Evolutionary conservation across 306 rosid genomes (phyloP), one percentile per base, ranked within the genome.

Genomic region (Cicer yamashitae): DNA sequence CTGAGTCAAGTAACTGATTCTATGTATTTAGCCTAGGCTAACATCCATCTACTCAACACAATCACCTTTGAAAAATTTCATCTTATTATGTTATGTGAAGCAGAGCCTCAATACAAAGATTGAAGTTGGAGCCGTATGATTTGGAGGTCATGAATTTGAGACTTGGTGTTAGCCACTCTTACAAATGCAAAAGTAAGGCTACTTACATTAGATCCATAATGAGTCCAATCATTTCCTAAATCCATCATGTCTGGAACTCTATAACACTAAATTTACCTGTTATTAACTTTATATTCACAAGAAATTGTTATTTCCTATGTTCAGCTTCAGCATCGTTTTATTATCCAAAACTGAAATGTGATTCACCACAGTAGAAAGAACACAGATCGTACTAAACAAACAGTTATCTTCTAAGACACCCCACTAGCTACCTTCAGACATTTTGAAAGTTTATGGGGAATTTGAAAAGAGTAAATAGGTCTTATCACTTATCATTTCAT

Each of bases 1-100:
- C 39, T 41, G 43, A 57, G 72, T 77, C 17, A 66, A 48, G 20
- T 22, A 17, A 59, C 5, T 58, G 22, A 14, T 22, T 59, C 18
- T 40, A 54, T 68, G 50, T 64, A 43, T n/a, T 77, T 52, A 41
- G 17, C 38, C 78, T 38, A 70, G 40, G 12, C 76, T 43, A 52
- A 74, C 39, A 67, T 54, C 57, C 51, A 80, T 46, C 54, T 30
- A 53, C 7, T 46, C 8, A 45, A 59, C 12, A 71, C 62, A 73
- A 53, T 48, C 51, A 75, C 50, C 68, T 75, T 53, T 6, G 40
- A 40, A 71, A 67, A 67, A 48, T 71, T 65, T 80, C 71, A 63
- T 12, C 75, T 58, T 48, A 43, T 64, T 34, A 75, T 57, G 66
- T 56, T 65, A 43, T 18, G 53, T 17, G 71, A 65, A 65, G 51